Evolutionary conservation across 1,139 yeast species (phyloP), one percentile per base, ranked within the genome.

Genomic region (Lodderomyces parapsilosis): DNA sequence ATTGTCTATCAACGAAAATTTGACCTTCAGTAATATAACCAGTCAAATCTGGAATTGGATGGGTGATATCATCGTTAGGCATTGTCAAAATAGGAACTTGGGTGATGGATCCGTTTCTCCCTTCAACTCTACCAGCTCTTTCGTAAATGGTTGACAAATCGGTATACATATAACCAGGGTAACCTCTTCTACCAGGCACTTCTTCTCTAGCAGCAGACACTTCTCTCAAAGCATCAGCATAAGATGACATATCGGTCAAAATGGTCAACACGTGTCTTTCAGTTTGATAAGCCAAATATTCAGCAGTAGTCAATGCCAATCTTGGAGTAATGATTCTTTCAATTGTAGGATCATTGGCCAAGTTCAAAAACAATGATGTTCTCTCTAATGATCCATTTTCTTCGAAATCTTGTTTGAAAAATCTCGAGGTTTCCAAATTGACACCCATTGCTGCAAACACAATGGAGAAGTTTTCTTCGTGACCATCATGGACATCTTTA

Each of bases 121-220:
- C 99, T 74, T 94, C 99, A 52, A 93, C 99, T 77, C 99, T 86
- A 66, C 99, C 99, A 37, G 99, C 99, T 76, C 99, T 87, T 76
- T 93, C 99, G 68, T 93, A 93, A 62, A 93, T 90, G 48, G 98
- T 93, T 43, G 98, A 87, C 77, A 93, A 88, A 84, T 93, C 99
- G 41, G 99, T 93, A 75, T 93, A 93, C 99, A 93, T 93, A 71
- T 93, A 93, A 86, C 99, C 99, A 52, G 99, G 99, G 72, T 93
- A 93, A 77, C 99, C 99, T 83, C 99, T 90, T 81, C 99, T 90
- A 78, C 99, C 99, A 62, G 99, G 99, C 39, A 93, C 99, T 75
- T 93, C 99, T 75, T 93, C 99, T 80, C 99, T 88, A 41, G 99
- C 99, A 49, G 99, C 99, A 48, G 98, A 90, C 43, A 93, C 99